Conservation (phyloP, 768 basidiomycete species). For the Imleria badia region DNA sequence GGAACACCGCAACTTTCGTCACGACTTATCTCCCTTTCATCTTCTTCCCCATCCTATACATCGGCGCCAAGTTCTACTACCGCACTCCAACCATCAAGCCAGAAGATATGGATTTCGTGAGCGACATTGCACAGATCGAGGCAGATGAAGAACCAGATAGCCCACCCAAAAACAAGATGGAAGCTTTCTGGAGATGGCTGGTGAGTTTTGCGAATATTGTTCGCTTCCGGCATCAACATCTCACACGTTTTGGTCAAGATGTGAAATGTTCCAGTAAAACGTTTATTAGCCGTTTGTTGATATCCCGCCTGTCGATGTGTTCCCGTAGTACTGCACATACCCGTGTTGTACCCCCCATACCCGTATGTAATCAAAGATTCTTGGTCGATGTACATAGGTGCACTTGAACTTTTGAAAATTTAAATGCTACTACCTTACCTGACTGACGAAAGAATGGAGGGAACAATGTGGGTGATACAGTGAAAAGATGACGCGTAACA, state of each 20-base stretch:
- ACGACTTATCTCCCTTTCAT: constrained; percentile 76
- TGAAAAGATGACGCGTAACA: constrained; percentile 30
- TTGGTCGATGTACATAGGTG: not conserved
- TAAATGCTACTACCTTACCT: constrained; percentile 29
- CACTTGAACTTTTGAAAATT: constrained; percentile 9
- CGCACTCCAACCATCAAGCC: constrained; percentile 29
- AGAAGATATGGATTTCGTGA: constrained; percentile 83
- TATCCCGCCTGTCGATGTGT: not conserved
- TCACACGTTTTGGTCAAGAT: constrained; percentile 18
- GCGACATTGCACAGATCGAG: constrained; percentile 67
- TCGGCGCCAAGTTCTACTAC: constrained; percentile 50
- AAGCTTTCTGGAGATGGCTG: constrained; percentile 79
- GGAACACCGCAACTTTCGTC: constrained; percentile 68
- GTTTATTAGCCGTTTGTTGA: not conserved
- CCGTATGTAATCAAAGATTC: not conserved
- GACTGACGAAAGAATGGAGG: constrained; percentile 9
- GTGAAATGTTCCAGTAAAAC: constrained; percentile 7
- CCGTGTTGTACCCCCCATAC: constrained; percentile 1
- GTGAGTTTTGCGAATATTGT: constrained; percentile 41
- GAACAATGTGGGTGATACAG: constrained; percentile 32
- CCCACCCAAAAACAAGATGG: constrained; percentile 63
- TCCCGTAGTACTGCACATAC: not conserved
- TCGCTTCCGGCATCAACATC: not conserved
- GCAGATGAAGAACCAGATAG: constrained; percentile 70
- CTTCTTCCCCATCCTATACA: constrained; percentile 78